Evolutionary conservation across 2,329 filamentous ascomycete genomes (phyloP).

Genomic region (Cladosporium colombiae): DNA sequence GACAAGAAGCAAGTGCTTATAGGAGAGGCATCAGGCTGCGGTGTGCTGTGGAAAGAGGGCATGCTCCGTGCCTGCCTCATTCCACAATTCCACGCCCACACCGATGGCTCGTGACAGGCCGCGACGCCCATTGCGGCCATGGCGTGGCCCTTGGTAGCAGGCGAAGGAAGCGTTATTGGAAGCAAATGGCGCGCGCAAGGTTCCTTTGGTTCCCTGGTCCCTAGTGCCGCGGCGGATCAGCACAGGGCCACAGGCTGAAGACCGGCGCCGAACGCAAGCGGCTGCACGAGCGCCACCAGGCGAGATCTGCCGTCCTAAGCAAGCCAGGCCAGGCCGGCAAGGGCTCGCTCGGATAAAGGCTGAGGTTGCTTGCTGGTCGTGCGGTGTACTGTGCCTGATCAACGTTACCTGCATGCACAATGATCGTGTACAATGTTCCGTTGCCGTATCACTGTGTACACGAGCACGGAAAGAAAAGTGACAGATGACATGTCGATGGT

Average conservation of each 20-base stretch:
- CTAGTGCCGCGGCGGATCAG: not conserved
- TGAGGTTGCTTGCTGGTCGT: not conserved
- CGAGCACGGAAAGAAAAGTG: not conserved
- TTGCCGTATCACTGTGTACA: not conserved
- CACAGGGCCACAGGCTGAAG: slow-evolving; percentile 3
- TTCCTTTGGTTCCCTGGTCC: not conserved
- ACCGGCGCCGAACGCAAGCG: not conserved
- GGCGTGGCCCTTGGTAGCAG: not conserved
- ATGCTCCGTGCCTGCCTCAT: slow-evolving; percentile 5
- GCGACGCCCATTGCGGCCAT: not conserved
- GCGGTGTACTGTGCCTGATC: not conserved
- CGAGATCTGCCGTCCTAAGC: not conserved
- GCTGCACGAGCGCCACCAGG: slow-evolving; percentile 1
- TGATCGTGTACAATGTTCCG: not conserved
- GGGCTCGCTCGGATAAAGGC: not conserved
- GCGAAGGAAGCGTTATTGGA: slow-evolving; percentile 1
- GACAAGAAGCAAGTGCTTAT: not conserved
- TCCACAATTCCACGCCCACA: slow-evolving; percentile 3
- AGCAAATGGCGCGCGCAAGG: not conserved
- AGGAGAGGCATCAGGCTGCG: not conserved
- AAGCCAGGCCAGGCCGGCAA: not conserved
- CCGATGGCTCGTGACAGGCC: slow-evolving; percentile 1
- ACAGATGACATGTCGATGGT: not conserved
- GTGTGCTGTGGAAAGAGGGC: slow-evolving; percentile 1
- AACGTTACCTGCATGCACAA: not conserved